phyloP scores from a whole-genome alignment of 768 basidiomycete species.

The Tulasnella sp. region DNA sequence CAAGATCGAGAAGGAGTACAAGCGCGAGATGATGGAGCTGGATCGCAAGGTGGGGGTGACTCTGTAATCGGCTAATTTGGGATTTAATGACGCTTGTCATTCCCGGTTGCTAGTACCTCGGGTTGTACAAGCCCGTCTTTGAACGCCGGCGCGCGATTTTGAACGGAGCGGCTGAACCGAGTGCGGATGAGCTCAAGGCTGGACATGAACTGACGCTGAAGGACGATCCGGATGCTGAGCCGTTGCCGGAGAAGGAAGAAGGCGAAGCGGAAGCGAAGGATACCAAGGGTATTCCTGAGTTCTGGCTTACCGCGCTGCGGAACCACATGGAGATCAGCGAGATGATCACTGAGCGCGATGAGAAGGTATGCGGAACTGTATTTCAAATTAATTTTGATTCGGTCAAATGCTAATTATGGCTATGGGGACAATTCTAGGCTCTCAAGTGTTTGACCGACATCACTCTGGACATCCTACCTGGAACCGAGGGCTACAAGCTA shows the following conservation, averaged over 20 bases:
- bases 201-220: slow-evolving; percentile 71
- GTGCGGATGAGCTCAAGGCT: slow-evolving; percentile 74
- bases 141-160: slow-evolving; percentile 82
- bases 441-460: slow-evolving; percentile 82
- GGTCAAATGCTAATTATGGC: not conserved
- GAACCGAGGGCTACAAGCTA: slow-evolving; percentile 75
- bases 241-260: slow-evolving; percentile 34
- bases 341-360: slow-evolving; percentile 91
- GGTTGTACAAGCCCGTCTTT: slow-evolving; percentile 64
- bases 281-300: slow-evolving; percentile 72
- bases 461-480: slow-evolving; percentile 67
- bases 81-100: not conserved
- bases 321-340: slow-evolving; percentile 86
- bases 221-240: slow-evolving; percentile 53
- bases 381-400: not conserved
- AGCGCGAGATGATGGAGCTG: slow-evolving; percentile 88
- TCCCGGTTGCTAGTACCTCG: slow-evolving; percentile 40
- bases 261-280: slow-evolving; percentile 36
- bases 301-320: slow-evolving; percentile 95
- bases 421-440: slow-evolving; percentile 47
- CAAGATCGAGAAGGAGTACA: slow-evolving; percentile 89
- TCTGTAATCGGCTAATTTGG: slow-evolving; percentile 30
- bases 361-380: slow-evolving; percentile 37
- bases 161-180: slow-evolving; percentile 67
- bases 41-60: slow-evolving; percentile 78